Conservation (phyloP, 2,329 filamentous ascomycete species). For the Fusarium sublunatum region DNA sequence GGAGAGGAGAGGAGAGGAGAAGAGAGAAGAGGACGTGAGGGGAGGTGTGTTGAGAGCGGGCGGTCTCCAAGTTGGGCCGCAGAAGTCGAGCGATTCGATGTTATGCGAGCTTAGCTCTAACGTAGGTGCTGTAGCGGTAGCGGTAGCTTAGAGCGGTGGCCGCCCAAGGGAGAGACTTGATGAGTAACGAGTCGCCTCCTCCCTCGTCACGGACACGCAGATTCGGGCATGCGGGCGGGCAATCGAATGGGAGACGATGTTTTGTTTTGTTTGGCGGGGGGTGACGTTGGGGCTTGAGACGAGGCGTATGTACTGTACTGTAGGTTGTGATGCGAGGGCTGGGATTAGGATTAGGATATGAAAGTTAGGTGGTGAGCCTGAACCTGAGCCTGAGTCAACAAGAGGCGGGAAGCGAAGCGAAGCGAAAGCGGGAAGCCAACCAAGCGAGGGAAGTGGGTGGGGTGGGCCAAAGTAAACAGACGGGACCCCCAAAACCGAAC, state of each 20-base stretch:
- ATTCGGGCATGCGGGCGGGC: conserved; percentile 34
- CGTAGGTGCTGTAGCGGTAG: too few species aligned
- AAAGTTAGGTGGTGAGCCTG: background rate
- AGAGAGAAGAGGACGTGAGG: conserved; percentile 31
- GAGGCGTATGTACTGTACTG: background rate
- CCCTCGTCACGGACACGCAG: conserved; percentile 39
- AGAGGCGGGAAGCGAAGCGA: background rate
- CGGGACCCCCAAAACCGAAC: background rate
- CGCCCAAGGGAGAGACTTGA: conserved; percentile 21
- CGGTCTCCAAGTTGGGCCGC: conserved; percentile 45
- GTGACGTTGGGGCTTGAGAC: conserved; percentile 25
- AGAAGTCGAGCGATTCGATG: conserved; percentile 34
- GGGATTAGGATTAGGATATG: background rate
- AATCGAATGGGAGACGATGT: conserved; percentile 1
- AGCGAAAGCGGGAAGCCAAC: background rate
- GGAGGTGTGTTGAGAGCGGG: conserved; percentile 34
- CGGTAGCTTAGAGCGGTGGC: background rate
- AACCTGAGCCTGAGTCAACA: background rate
- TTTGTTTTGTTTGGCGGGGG: conserved; percentile 18
- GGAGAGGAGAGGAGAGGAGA: conserved; percentile 41
- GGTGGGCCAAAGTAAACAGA: conserved; percentile 43
- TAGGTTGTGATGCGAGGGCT: background rate
- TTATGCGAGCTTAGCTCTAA: conserved; percentile 9
- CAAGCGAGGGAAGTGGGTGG: conserved; percentile 22
- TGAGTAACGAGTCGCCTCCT: conserved; percentile 38